Evolutionary conservation across 768 basidiomycete genomes (phyloP).

Genomic region (Boletus tylopilopsis): DNA sequence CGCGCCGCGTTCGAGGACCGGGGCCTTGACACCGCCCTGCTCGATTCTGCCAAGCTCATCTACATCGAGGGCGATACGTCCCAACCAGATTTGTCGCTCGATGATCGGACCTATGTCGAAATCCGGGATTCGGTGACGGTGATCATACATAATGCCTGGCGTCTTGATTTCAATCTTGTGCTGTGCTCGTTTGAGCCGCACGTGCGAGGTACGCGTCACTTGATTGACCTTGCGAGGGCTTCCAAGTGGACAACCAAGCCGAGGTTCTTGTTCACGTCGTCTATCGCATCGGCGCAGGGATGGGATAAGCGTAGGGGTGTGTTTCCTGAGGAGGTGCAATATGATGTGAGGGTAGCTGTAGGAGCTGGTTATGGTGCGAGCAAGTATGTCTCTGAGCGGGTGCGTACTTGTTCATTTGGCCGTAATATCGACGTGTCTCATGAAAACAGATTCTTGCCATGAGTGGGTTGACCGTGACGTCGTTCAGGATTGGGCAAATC

Average conservation of each 20-base stretch:
- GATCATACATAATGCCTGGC: conserved; percentile 48
- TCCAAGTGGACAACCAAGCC: no score
- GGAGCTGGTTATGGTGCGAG: conserved; percentile 35
- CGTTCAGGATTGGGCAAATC: conserved; percentile 37
- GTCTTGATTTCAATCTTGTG: conserved; percentile 48
- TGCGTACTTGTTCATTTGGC: background rate
- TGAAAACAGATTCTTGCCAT: conserved; percentile 26
- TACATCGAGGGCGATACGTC: conserved; percentile 29
- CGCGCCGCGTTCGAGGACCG: no score
- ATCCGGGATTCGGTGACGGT: conserved; percentile 29
- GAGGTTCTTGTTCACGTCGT: no score
- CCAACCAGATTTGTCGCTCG: conserved; percentile 21
- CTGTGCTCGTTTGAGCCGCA: conserved; percentile 40
- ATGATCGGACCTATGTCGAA: conserved; percentile 16
- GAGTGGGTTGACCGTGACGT: conserved; percentile 31
- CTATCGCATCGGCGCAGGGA: no score
- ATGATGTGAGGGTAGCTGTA: conserved; percentile 25
- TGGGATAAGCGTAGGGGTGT: conserved; percentile 3
- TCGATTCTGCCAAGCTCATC: conserved; percentile 24
- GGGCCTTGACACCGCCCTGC: conserved; percentile 3
- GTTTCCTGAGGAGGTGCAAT: conserved; percentile 32
- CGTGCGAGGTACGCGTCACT: no score
- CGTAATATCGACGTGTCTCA: background rate
- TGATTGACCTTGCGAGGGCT: no score
- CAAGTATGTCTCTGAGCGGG: conserved; percentile 28